Base-by-base conservation (phyloP, 768 basidiomycete genomes). In the Hortiboletus flavorubellus region DNA sequence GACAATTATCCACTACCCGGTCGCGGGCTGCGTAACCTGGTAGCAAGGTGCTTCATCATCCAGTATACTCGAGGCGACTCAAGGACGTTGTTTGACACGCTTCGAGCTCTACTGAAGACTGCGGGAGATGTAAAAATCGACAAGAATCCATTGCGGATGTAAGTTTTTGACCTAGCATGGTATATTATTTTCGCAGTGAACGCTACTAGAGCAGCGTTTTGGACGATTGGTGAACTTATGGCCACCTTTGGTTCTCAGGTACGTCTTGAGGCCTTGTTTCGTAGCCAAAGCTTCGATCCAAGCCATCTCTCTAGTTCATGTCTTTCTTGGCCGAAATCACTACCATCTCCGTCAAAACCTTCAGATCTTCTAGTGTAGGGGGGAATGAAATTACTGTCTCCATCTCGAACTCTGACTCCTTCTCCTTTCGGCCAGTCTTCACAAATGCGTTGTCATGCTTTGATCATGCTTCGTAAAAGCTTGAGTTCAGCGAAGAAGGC, bases 211-310 rank as follows among this genome's bases (percentile, higher is more conserved):
- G 90, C 93, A 11, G 86, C 91, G 4, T 85, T 93, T 66, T 91
- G 86, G 58, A 87, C 88, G 56, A 82, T 95, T 23, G 95, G 93
- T 4, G 93, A 96, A 67, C 71, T 98, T 8, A 98, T 98, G 90
- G 80, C 75, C 29, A 76, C 76, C 7, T 91, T 87, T 66, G 96
- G 96, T 5, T 78, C 86, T 5, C 91, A 97, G 75, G 93, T 90
- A 67, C 52, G 86, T 64, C 14, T 16, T n/a, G 35, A 39, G 15
- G 16, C 5, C 35, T 33, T 42, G n/a, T 43, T 41, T 23, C 9
- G 12, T 29, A 26, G 30, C n/a, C 44, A 39, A 51, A 8, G 6
- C 30, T 39, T 44, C 16, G 30, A 16, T 44, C 49, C 41, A 21
- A 56, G n/a, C 40, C 11, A 35, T 37, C 16, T 30, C 33, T 46